Evolutionary conservation across 352 stramenopile species (phyloP).

Genomic region (Globisporangium spinosum): DNA sequence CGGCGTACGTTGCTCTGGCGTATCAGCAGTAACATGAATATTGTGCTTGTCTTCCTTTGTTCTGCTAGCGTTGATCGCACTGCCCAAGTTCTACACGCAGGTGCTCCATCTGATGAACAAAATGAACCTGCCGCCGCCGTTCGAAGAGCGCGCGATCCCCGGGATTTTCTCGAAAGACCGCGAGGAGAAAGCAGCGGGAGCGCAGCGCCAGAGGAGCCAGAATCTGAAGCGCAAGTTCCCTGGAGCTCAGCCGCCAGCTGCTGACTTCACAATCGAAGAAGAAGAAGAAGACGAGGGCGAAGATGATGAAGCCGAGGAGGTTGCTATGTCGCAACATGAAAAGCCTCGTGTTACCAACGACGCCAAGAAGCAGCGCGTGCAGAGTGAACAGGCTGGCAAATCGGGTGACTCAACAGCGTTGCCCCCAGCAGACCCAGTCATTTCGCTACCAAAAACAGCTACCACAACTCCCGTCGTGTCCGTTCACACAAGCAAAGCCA

Average conservation of each 20-base stretch:
- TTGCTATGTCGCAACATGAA: background rate
- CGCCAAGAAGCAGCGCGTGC: constrained; percentile 8
- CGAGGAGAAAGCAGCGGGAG: constrained; percentile 4
- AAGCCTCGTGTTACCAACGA: background rate
- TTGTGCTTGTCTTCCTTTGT: background rate
- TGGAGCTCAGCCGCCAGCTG: constrained; percentile 9
- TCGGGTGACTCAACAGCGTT: background rate
- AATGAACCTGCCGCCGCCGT: constrained; percentile 86
- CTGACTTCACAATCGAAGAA: constrained; percentile 36
- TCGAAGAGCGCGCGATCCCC: constrained; percentile 64
- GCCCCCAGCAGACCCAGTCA: background rate
- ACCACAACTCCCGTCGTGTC: background rate
- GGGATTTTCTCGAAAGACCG: constrained; percentile 46
- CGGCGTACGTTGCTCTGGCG: background rate
- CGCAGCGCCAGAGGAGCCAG: background rate
- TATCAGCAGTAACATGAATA: background rate
- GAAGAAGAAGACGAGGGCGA: constrained; percentile 29
- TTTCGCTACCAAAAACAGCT: background rate
- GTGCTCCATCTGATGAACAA: constrained; percentile 92
- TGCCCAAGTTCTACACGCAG: constrained; percentile 88
- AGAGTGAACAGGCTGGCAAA: background rate
- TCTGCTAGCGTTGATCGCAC: constrained; percentile 66
- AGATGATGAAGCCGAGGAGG: constrained; percentile 2
- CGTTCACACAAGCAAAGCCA: constrained; percentile 6
- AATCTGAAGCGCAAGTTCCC: constrained; percentile 23